Base-by-base conservation (phyloP, 352 stramenopile genomes). In the Phytophthora boehmeriae region DNA sequence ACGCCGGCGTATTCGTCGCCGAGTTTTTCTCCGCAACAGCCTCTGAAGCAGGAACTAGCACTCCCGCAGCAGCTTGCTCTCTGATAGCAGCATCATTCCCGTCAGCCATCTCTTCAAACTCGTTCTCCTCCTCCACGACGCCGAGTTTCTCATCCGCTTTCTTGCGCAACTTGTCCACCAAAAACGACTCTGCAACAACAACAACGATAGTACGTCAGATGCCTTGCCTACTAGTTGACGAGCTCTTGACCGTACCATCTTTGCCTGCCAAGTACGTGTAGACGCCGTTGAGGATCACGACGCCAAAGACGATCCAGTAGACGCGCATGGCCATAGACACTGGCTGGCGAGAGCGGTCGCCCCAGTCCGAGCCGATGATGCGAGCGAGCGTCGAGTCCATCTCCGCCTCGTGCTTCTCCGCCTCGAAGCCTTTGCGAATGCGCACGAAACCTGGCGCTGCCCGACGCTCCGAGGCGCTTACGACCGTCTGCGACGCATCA, bases 341-440 rank as follows among this genome's bases (percentile, higher is more conserved):
- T 20, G 65, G 66, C 70, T 92, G 83, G 27, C 76, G 73, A 36
- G 80, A 80, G 17, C 83, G 83, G 51, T 92, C 83, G 36, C 74
- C 83, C 83, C 83, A 92, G 60, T 92, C 83, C 6, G 83, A 92
- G 42, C 83, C 83, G 23, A 92, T 83, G 62, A 92, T 73, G 34
- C 83, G 80, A 53, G 78, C 78, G 13, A 88, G 62, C 4, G 78
- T 83, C 58, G 78, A 84, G 55, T 88, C 78, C 52, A 84, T 43
- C 42, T 88, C 75, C 10, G 79, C 63, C 39, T 82, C 73, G 36
- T 73, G 63, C 54, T 75, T 80, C 8, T 61, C 56, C 5, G 38
- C 59, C 9, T 64, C 63, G 36, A 59, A 73, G 23, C 52, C 57
- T 19, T 78, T 80, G 32, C 64, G 67, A 27, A 85, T 61, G 45